Evolutionary conservation across 352 stramenopile species (phyloP), one percentile per base, ranked within the genome.

Genomic region (Lagenidium giganteum): DNA sequence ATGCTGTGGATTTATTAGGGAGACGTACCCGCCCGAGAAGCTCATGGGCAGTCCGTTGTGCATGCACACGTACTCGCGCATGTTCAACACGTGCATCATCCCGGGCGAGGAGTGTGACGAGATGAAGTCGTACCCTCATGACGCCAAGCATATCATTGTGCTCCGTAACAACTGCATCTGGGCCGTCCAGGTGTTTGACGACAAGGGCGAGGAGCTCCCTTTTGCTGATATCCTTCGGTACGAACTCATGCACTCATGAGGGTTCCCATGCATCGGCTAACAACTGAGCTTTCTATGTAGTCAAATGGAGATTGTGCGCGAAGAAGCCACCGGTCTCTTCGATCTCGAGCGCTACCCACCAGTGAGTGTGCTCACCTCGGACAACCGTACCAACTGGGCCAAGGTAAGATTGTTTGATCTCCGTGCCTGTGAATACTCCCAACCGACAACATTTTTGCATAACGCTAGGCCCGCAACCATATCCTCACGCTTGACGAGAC

Each of bases 81-180:
- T 97, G 82, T 97, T 98, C 66, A 98, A 98, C 75, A 93, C 93
- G 36, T 98, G 92, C 66, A 75, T 97, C 18, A 93, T 98, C 46
- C 96, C 96, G 8, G 83, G 79, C 17, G 80, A 95, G 48, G 78
- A 94, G 25, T 90, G 75, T 36, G 83, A 94, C 46, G 76, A 90
- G 49, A 83, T 94, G 48, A 60, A 81, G 47, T 75, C 57, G 67
- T 97, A 96, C 49, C 88, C 95, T 42, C 84, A 90, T 30, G 69
- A 90, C 17, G 57, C 95, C 52, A 93, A 84, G 47, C 92, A 98
- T 74, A 94, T 96, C 50, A 64, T 98, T 29, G 92, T 98, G 27
- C 61, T 97, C 39, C 64, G 80, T 26, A 94, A 94, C 77, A 94
- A 94, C 47, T 91, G 77, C 70, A 93, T 94, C 54, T 94, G 81